Base-by-base conservation (phyloP, 768 basidiomycete genomes). In the Suillus fuscotomentosus region DNA sequence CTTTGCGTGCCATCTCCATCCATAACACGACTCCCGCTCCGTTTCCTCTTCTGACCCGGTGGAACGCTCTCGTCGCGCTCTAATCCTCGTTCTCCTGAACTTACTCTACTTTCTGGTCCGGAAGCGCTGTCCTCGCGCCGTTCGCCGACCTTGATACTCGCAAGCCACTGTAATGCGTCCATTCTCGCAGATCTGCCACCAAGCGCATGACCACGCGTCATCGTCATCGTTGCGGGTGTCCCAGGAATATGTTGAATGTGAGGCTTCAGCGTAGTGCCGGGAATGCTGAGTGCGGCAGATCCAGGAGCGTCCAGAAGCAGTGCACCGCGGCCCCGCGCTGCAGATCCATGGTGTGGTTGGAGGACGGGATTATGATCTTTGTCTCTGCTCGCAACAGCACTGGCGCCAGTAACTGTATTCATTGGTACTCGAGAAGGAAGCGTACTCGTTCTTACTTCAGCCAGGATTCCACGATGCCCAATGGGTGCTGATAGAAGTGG, bases 81-180 rank as follows among this genome's bases (percentile, higher is more conserved):
- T 17, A 27, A 6, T 31, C 17, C 27, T 59, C 39, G 39, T 42
- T 59, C 57, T 68, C 76, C 75, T 42, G 83, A 86, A 22, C 80
- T 81, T 48, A 83, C 76, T 6, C 79, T 81, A 64, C 86, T 87
- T 14, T 82, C 81, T 4, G 80, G 80, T 17, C 86, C 83, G 5
- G 84, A 83, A 24, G 41, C 17, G 65, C 86, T 89, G 59, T 84
- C 85, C 9, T 86, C 84, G 60, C 85, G 74, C 67, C 73, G 74
- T 47, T 80, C 80, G 9, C 84, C 83, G n/a, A 90, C 86, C 66
- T 86, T 89, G 59, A 94, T 88, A 66, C 82, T 90, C 15, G 88
- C 83, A 60, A 93, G 71, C 92, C 93, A 94, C 3, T 85, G 81
- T 47, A 90, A 77, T 6, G 87, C 80, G 53, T 92, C 88, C 79